A percentile compares a stretch with the other conserved stretches of the same genome.
Evolutionary conservation across 495 filamentous ascomycete species (phyloP).

Genomic region (Copromyces sp.): DNA sequence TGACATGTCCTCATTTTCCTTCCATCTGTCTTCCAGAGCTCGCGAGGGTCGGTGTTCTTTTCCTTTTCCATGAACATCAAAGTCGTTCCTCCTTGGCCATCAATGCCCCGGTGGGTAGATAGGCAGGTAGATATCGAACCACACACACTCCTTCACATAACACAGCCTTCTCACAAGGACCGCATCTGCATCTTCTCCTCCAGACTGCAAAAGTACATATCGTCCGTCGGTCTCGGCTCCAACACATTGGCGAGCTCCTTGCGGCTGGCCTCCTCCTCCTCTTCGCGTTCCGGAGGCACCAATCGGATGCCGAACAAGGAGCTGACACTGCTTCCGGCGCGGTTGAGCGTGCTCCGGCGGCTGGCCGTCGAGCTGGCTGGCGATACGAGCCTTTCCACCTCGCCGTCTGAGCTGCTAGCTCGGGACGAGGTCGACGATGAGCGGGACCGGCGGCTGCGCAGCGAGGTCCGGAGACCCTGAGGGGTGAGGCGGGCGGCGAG

Average conservation of each 20-base stretch:
- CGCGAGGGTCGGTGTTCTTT: not conserved
- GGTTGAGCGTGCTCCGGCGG: conserved; percentile 39
- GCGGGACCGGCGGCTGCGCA: conserved; percentile 31
- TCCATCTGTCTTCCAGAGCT: not conserved
- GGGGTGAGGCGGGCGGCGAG: conserved; percentile 39
- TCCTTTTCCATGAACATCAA: not conserved
- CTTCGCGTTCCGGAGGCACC: conserved; percentile 28
- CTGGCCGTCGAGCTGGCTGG: conserved; percentile 31
- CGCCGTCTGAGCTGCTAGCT: conserved; percentile 21
- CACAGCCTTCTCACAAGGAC: conserved; percentile 13
- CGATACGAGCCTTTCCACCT: conserved; percentile 31
- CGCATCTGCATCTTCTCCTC: conserved; percentile 46
- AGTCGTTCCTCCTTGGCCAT: not conserved
- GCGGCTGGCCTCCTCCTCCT: conserved; percentile 36
- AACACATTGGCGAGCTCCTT: conserved; percentile 36
- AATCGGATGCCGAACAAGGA: conserved; percentile 28
- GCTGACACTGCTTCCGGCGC: conserved; percentile 9
- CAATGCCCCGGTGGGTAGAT: not conserved
- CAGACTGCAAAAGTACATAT: conserved; percentile 42
- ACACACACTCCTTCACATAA: not conserved
- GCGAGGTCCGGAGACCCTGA: conserved; percentile 36
- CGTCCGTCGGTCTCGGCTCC: conserved; percentile 39
- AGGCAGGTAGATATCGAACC: not conserved
- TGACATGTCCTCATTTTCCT: not conserved
- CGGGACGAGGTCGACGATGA: conserved; percentile 27